Evolutionary conservation across 176 grass and related monocot genomes (phyloP).

Genomic region (Pontederia paniculata): DNA sequence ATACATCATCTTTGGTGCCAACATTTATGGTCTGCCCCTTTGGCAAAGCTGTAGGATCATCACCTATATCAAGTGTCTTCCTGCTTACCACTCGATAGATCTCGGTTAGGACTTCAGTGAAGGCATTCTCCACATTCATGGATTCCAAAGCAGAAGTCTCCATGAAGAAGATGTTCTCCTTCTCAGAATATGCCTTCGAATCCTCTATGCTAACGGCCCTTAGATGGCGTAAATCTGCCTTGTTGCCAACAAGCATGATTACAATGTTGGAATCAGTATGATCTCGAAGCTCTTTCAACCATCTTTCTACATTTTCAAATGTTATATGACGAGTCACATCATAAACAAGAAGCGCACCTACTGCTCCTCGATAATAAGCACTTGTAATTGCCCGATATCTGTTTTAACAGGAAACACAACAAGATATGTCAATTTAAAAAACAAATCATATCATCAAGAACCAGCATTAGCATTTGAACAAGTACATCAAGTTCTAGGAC

Average conservation of each 20-base stretch:
- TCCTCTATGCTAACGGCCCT: background rate
- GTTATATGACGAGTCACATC: background rate
- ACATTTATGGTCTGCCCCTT: background rate
- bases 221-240: constrained; percentile 1
- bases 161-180: background rate
- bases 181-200: background rate
- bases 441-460: background rate
- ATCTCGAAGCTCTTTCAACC: background rate
- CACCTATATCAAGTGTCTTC: background rate
- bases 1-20: constrained; percentile 1
- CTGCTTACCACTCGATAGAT: background rate
- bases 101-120: background rate
- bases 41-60: background rate
- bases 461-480: background rate
- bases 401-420: background rate
- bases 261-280: constrained; percentile 1
- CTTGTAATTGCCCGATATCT: constrained; percentile 5
- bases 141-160: constrained; percentile 1
- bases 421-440: background rate
- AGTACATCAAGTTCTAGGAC: background rate
- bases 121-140: background rate
- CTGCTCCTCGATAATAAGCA: constrained; percentile 10
- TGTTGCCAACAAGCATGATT: constrained; percentile 4
- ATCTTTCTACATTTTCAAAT: background rate
- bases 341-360: background rate